phyloP scores from a whole-genome alignment of 129 eudicot species.

The Kitagawia praeruptora region DNA sequence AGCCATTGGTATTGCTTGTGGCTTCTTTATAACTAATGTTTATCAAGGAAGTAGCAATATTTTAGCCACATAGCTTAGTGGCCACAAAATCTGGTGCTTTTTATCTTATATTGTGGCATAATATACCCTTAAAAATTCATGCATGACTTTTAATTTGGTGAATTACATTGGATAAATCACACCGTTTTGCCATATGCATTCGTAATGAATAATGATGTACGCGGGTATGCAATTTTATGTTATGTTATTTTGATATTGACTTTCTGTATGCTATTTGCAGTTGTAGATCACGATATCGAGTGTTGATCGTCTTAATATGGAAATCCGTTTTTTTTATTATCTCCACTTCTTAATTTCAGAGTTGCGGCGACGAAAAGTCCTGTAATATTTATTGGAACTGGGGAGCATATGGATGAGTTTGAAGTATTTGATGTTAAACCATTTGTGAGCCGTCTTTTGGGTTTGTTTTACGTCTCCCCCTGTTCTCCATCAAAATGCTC shows the following conservation, averaged over 20 bases:
- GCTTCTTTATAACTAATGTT: background rate
- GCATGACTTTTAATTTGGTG: no score
- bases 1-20: background rate
- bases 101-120: no score
- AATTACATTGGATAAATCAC: no score
- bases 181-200: no score
- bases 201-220: no score
- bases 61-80: background rate
- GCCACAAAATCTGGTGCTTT: no score
- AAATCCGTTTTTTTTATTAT: background rate
- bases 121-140: no score
- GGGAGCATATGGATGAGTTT: constrained; percentile 97
- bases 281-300: background rate
- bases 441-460: constrained; percentile 92
- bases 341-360: constrained; percentile 24
- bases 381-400: constrained; percentile 87
- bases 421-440: constrained; percentile 92
- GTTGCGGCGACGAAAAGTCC: constrained; percentile 98
- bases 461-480: constrained; percentile 17
- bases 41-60: background rate
- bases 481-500: background rate
- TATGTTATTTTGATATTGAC: background rate
- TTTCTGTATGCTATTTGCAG: background rate
- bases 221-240: background rate
- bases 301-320: background rate